Conservation (phyloP, 441 rosid genomes). For the Pelargonium fulgidum region DNA sequence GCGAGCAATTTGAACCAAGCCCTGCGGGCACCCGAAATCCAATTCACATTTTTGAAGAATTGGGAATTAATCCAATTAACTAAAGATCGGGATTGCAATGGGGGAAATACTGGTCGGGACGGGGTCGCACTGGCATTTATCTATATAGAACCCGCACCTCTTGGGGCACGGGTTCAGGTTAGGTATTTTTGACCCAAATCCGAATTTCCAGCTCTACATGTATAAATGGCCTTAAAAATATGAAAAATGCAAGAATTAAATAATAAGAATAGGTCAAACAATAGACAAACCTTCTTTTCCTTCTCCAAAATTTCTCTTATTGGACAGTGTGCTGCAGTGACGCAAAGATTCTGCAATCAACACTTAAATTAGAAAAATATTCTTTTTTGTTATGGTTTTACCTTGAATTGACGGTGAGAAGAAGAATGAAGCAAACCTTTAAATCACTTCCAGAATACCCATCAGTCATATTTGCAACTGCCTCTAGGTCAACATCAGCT, state of each 20-base stretch:
- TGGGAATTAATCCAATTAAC: too few relatives aligned
- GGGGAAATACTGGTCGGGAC: too few relatives aligned
- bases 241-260: background rate
- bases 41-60: too few relatives aligned
- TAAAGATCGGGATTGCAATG: too few relatives aligned
- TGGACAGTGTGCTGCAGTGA: conserved; percentile 96
- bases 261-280: background rate
- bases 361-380: background rate
- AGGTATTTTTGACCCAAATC: too few relatives aligned
- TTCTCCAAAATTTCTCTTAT: conserved; percentile 87
- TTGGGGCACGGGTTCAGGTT: too few relatives aligned
- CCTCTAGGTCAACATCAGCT: conserved; percentile 65
- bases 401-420: background rate
- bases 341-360: conserved; percentile 74
- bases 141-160: too few relatives aligned
- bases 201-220: too few relatives aligned
- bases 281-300: conserved; percentile 81
- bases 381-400: background rate
- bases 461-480: conserved; percentile 81
- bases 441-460: conserved; percentile 99
- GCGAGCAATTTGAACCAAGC: too few relatives aligned
- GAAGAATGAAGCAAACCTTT: conserved; percentile 45
- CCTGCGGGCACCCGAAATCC: too few relatives aligned
- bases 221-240: too few relatives aligned
- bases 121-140: too few relatives aligned